Base-by-base conservation (phyloP, 441 rosid species). In the Gossypium davidsonii region DNA sequence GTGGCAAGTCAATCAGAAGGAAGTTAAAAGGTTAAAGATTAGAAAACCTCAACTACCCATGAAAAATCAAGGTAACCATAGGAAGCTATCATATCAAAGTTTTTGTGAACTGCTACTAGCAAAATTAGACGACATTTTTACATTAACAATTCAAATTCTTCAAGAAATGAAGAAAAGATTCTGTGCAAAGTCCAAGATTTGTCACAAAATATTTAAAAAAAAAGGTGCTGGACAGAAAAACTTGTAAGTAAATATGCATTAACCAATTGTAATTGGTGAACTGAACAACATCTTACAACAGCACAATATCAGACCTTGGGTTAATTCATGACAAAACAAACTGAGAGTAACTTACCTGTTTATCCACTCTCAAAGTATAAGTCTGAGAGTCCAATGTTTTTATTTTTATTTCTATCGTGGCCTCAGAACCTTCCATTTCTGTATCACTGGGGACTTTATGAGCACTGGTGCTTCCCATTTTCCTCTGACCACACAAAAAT, bases 301-400 rank as follows among this genome's bases (percentile, higher is more conserved):
- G 14, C 11, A 57, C 14, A 72, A 11, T 31, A 65, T 42, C 21
- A 64, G 20, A 55, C 58, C 48, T 46, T 49, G 56, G 72, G 5
- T 14, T 51, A 49, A 34, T 67, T 25, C 10, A 55, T 31, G 71
- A 28, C 23, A 81, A 71, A 67, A 68, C 11, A 58, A 64, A 55
- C 53, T 3, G 9, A 76, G 44, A 7, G 34, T 10, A n/a, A 23
- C 76, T 78, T 74, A 94, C 99, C 88, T 90, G 90, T 85, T 94
- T 94, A 80, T 92, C 88, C 60, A 94, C 99, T 75, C 84, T 88
- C 82, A 94, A 82, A 59, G 94, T 87, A 82, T 92, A 85, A n/a
- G 94, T 92, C 77, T 88, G 97, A 31, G 98, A 90, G 79, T 94
- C 99, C 83, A 94, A 74, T n/a, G 97, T 94, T 82, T 92, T 94